A percentile compares a stretch with the other conserved stretches of the same genome.
phyloP scores from a whole-genome alignment of 139 green algal species.

The Trebouxia sp. region DNA sequence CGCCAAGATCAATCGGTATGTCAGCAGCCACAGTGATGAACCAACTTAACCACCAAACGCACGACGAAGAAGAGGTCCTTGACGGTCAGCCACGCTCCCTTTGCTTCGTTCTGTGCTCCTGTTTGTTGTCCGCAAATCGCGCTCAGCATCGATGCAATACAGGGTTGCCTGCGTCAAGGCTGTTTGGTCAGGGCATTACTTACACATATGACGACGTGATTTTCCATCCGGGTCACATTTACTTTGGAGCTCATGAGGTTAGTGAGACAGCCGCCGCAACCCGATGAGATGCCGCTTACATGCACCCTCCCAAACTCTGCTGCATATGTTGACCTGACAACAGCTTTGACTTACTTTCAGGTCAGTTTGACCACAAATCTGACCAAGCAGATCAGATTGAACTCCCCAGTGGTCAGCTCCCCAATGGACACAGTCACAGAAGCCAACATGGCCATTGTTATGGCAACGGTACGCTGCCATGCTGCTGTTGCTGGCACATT shows the following conservation, averaged over 20 bases:
- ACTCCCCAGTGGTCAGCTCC: slow-evolving; percentile 86
- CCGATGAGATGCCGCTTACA: too few relatives aligned
- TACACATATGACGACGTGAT: slow-evolving; percentile 99
- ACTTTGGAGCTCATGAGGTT: slow-evolving; percentile 93
- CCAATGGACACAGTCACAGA: slow-evolving; percentile 99
- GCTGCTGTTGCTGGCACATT: too few relatives aligned
- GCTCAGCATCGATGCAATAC: too few relatives aligned
- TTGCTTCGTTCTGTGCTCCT: too few relatives aligned
- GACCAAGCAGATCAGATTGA: slow-evolving; percentile 84
- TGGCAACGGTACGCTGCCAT: slow-evolving; percentile 93
- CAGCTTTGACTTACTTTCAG: slow-evolving; percentile 41
- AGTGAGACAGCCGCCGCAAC: too few relatives aligned
- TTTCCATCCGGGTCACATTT: slow-evolving; percentile 96
- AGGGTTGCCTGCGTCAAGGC: slow-evolving; percentile 67
- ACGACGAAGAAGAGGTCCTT: background rate
- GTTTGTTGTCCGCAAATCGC: too few relatives aligned
- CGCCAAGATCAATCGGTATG: too few relatives aligned
- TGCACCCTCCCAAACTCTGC: too few relatives aligned
- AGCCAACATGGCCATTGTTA: slow-evolving; percentile 92
- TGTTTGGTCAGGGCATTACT: slow-evolving; percentile 85
- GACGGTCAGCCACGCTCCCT: background rate
- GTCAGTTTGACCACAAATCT: slow-evolving; percentile 85
- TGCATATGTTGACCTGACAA: background rate
- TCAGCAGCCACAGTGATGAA: slow-evolving; percentile 1
- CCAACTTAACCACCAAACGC: background rate